Evolutionary conservation across 1,284 basidiomycete species (phyloP), one percentile per base, ranked within the genome.

Genomic region (Irpex sp.): DNA sequence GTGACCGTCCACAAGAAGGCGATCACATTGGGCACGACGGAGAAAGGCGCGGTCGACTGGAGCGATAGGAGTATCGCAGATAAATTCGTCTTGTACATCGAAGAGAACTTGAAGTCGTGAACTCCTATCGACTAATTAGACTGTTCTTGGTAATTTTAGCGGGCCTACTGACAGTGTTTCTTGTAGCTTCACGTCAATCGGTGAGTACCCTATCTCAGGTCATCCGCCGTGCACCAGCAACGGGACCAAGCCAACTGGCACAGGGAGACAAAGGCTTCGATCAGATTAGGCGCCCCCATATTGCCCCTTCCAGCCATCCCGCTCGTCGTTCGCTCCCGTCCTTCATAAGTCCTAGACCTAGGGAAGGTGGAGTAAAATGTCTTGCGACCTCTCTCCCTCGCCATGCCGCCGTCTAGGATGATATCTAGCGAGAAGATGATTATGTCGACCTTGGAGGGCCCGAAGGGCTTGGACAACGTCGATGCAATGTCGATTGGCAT

Each of bases 1-100:
- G 90, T 96, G 40, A 85, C 85, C 1, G 83, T 92, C 47, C 93
- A 96, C 74, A 93, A 91, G 71, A 93, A 93, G 69, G 92, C 92
- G n/a, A 89, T 94, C 65, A 91, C 88, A 6, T 83, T 92, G 4
- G 91, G 92, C 17, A 89, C 90, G n/a, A 88, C 86, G 11, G 92
- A 93, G 67, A 91, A 88, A 62, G 91, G 92, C 0, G 75, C 76
- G 17, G 86, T 93, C 19, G 87, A 88, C 67, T 95, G 93, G 90
- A 82, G 81, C 60, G 92, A 92, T 72, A 82, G 83, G 64, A 87
- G 84, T 64, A 84, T 97, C 9, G 88, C 86, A 7, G 71, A 77
- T 13, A 91, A 91, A 69, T 97, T 96, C 82, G 87, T 85, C 47
- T 73, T 77, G 62, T 96, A 94, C 76, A 73, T 97, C 65, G 90